Base-by-base conservation (phyloP, 1,284 basidiomycete genomes). In the Laetiporus sulphureus region DNA sequence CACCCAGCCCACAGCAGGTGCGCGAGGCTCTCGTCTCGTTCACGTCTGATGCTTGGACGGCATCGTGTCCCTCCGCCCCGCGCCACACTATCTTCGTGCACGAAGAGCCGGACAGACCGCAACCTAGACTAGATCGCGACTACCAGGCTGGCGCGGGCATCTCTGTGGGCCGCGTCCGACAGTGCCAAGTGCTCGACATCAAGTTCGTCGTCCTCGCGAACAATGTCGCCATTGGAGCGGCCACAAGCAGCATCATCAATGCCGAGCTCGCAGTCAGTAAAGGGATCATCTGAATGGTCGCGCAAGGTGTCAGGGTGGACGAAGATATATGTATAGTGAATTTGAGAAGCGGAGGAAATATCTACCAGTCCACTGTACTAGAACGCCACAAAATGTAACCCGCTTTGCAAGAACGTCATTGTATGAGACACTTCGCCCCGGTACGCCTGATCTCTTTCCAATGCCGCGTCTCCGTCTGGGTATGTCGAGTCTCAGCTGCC, bases 171-270 rank as follows among this genome's bases (percentile, higher is more conserved):
- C 71, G 96, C 40, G 83, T 99, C 10, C 73, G 96, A 43, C 80
- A 91, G 60, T 97, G 94, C 61, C 73, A 79, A 27, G 93, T 99
- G 19, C 64, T 99, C 43, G 96, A 99, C 63, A 77, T 96, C 72
- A 95, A 95, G 71, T 97, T 99, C 62, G 88, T 98, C 31, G 89
- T 92, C 34, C 72, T 99, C 44, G 79, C 85, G 48, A 96, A 98
- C 66, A 99, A 99, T 59, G 94, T 98, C 48, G 84, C 85, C 55
- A 90, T 99, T 52, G 95, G 96, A 5, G 95, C 95, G 8, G 95
- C 96, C 38, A 99, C 96, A 34, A 92, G 88, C 55, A 93, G 90
- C 47, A 91, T 99, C 61, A 95, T 99, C 62, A 99, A 99, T 62
- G 96, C 95, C 3, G 95, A 99, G 72, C 70, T 90, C 30, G 94